Evolutionary conservation across 352 stramenopile genomes (phyloP).

Genomic region (Phytophthora megakarya): DNA sequence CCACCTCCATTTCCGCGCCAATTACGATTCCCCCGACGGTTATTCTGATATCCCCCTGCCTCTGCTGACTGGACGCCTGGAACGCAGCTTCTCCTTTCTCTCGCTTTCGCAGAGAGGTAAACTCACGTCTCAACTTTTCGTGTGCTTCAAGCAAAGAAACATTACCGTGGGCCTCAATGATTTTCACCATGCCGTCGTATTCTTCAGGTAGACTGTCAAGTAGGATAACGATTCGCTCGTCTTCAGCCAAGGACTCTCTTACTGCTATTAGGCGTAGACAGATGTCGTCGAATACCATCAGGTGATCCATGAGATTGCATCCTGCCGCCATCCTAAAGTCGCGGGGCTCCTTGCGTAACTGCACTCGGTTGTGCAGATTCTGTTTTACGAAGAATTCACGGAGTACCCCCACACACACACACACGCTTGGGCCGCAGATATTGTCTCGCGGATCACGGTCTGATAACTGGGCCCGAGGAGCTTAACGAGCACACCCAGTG

Average conservation of each 20-base stretch:
- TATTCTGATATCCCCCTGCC: not conserved
- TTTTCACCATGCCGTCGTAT: slow-evolving; percentile 28
- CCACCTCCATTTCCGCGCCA: not conserved
- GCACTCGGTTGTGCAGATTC: slow-evolving; percentile 5
- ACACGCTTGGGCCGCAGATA: slow-evolving; percentile 5
- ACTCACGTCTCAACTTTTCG: slow-evolving; percentile 26
- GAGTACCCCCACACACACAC: slow-evolving; percentile 19
- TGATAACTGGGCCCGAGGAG: slow-evolving; percentile 18
- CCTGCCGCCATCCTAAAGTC: slow-evolving; percentile 2
- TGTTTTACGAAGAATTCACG: slow-evolving; percentile 21
- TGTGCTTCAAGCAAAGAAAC: slow-evolving; percentile 24
- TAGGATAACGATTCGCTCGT: slow-evolving; percentile 24
- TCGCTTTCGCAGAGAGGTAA: slow-evolving; percentile 3
- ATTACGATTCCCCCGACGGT: not conserved
- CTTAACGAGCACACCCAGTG: slow-evolving; percentile 17
- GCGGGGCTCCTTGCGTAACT: slow-evolving; percentile 15
- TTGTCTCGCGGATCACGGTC: slow-evolving; percentile 13
- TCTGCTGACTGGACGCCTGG: slow-evolving; percentile 2
- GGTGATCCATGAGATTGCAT: slow-evolving; percentile 18
- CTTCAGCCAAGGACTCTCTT: slow-evolving; percentile 15
- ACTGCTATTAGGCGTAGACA: slow-evolving; percentile 19
- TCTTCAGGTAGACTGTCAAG: slow-evolving; percentile 21
- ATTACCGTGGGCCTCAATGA: slow-evolving; percentile 14
- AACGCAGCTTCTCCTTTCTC: slow-evolving; percentile 21
- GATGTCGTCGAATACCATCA: slow-evolving; percentile 31